Conservation (phyloP, 345 rosid genomes). For the Syzygium grande region DNA sequence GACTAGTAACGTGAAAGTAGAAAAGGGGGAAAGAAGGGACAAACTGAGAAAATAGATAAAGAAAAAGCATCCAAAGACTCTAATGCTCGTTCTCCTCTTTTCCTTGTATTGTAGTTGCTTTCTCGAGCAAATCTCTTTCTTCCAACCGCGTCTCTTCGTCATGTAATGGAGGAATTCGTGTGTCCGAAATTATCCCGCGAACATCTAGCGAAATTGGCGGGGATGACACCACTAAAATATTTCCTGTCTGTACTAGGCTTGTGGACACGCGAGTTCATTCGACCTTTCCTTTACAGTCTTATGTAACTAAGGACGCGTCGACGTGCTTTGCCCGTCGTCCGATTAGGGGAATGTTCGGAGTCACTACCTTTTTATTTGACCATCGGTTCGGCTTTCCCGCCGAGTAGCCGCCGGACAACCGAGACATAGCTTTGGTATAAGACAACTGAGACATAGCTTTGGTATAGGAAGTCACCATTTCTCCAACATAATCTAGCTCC, state of each 20-base stretch:
- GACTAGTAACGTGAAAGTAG: neutral
- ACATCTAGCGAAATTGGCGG: neutral
- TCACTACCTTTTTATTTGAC: neutral
- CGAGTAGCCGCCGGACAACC: neutral
- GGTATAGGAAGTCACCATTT: neutral
- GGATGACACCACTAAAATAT: neutral
- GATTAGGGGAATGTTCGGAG: neutral
- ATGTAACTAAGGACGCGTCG: neutral
- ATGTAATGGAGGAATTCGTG: neutral
- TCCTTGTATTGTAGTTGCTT: neutral
- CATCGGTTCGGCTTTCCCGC: neutral
- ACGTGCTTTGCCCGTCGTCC: neutral
- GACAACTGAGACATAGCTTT: neutral
- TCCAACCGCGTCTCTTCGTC: neutral
- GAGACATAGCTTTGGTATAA: neutral
- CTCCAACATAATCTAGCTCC: neutral
- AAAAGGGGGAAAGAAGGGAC: neutral
- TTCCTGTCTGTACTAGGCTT: neutral
- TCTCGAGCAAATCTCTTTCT: neutral
- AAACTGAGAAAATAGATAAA: neutral
- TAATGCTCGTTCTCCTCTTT: neutral
- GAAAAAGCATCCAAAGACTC: neutral
- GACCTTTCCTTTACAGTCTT: neutral
- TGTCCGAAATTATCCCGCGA: accelerated
- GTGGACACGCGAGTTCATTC: accelerated